A percentile compares a stretch with the other conserved stretches of the same genome.
These are phyloP conservation scores for Rubroboletus satanas DNA, from an alignment of 768 basidiomycete species.

Conservation along the genomic window DNA sequence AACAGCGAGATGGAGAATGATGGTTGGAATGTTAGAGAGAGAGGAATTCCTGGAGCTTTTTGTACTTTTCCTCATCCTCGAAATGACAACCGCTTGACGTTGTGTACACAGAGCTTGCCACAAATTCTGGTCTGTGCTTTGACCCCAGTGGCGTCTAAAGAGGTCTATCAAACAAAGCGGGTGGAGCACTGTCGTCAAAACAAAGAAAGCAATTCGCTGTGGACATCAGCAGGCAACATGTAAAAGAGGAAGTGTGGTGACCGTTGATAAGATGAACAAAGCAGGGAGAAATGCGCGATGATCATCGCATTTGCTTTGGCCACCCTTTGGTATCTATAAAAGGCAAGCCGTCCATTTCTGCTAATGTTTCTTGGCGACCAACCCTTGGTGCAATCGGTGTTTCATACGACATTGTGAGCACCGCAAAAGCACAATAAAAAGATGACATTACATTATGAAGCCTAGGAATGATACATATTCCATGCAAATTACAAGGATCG, in stretches of 20 bases:
- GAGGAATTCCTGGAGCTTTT: conserved; percentile 10
- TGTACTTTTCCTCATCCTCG: conserved; percentile 10
- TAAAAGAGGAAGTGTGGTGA: conserved; percentile 2
- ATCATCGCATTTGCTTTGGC: conserved; percentile 2
- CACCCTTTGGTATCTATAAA: conserved; percentile 8
- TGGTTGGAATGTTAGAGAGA: background rate
- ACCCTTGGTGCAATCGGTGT: background rate
- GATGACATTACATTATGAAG: conserved; percentile 30
- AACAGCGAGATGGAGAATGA: background rate
- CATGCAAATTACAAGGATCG: conserved; percentile 15
- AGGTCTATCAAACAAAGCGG: conserved; percentile 20
- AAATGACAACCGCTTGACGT: conserved; percentile 8
- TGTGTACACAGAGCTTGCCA: conserved; percentile 3
- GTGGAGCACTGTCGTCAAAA: conserved; percentile 10
- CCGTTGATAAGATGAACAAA: conserved; percentile 23
- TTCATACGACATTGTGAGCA: conserved; percentile 19
- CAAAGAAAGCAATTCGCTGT: conserved; percentile 12
- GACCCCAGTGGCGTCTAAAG: conserved; percentile 13
- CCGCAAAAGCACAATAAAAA: conserved; percentile 5
- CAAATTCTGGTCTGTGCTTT: conserved; percentile 11
- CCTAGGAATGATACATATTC: conserved; percentile 19
- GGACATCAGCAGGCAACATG: background rate
- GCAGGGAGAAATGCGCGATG: conserved; percentile 3
- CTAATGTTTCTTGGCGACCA: conserved; percentile 8
- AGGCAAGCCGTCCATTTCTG: conserved; percentile 13